Evolutionary conservation across 2,329 filamentous ascomycete genomes (phyloP), one percentile per base, ranked within the genome.

Genomic region (Aspergillus vadensis): DNA sequence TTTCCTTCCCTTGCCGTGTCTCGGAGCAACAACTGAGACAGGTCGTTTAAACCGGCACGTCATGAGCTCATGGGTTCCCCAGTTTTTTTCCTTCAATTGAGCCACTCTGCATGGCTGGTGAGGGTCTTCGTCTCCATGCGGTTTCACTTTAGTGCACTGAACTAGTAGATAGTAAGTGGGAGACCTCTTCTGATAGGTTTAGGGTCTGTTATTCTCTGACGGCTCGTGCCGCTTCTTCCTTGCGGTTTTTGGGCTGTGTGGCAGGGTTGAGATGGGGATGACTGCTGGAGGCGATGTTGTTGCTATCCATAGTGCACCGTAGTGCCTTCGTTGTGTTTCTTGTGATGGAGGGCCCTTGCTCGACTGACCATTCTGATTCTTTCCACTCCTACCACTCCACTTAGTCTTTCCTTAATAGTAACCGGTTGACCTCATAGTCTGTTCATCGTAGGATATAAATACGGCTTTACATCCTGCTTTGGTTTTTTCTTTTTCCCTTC

Each of bases 61-160:
- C 47, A 50, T 50, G 25, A 27, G 15, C 25, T 30, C 25, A 36
- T 30, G 7, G 5, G 3, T 50, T 30, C 47, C 25, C 47, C 47
- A 49, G 32, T 36, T 36, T 36, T 32, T 14, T 15, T 6, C 32
- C 30, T 36, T 36, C 32, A 36, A 36, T 21, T 12, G 44, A 49
- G 44, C 44, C 44, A 49, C 25, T 49, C 25, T 17, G 21, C 17
- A 23, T 15, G 41, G 12, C 41, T 19, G 17, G 2, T 14, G 41
- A 10, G 15, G 25, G 30, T 14, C 32, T 21, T 60, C 58, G 58
- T 47, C 32, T 25, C 38, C 17, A 52, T 52, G 58, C 58, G 52
- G 58, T 60, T 32, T 57, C 58, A 57, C 52, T 57, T 60, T 60
- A 57, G 58, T 50, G 58, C 30, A 12, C 32, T 36, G 12, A 2